phyloP scores from a whole-genome alignment of 192 early-diverging fungal genomes.

The Entophlyctis luteolus region DNA sequence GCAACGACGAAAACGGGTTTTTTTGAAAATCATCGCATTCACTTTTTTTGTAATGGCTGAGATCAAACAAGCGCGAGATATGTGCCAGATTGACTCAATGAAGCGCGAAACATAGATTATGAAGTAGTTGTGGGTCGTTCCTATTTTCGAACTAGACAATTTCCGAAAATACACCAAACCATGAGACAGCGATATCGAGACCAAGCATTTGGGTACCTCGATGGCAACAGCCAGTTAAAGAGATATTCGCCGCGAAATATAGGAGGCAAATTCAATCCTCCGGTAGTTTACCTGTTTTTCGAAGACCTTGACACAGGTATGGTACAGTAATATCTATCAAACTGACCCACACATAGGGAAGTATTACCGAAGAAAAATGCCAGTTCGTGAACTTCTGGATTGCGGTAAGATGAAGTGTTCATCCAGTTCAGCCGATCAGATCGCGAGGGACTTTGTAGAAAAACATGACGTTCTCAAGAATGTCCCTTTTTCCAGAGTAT shows the following conservation, averaged over 20 bases:
- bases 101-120: too few species aligned
- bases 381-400: conserved; percentile 23
- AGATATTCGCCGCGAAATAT: not conserved
- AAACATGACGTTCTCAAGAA: conserved; percentile 20
- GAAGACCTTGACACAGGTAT: not conserved
- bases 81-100: too few species aligned
- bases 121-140: too few species aligned
- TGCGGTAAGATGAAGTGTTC: not conserved
- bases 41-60: too few species aligned
- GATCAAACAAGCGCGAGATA: too few species aligned
- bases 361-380: conserved; percentile 27
- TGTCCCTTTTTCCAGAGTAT: conserved; percentile 26
- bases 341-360: conserved; percentile 9
- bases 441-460: conserved; percentile 19
- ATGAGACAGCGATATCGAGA: conserved; percentile 4
- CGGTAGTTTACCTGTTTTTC: not conserved
- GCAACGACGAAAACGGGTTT: too few species aligned
- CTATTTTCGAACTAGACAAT: conserved; percentile 1
- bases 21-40: too few species aligned
- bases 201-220: not conserved
- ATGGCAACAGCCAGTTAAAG: not conserved
- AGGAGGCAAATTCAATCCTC: not conserved
- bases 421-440: not conserved
- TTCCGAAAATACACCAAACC: not conserved
- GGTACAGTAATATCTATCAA: not conserved